These are phyloP conservation scores for Pseudonitzschia delicatissima DNA, from an alignment of 108 stramenopile species.

Conservation along the genomic window DNA sequence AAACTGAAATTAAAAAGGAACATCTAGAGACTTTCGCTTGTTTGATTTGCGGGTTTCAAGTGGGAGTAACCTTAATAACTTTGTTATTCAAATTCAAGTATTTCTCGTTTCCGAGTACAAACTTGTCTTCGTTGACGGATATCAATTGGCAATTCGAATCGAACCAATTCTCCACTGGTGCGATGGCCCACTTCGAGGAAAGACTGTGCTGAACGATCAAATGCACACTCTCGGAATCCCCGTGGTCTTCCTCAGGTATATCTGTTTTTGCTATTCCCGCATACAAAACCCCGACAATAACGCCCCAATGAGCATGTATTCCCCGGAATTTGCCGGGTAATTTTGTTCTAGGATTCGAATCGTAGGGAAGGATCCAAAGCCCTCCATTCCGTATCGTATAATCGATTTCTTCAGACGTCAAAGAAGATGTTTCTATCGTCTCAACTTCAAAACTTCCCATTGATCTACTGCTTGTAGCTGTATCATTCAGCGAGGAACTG, in stretches of 20 bases:
- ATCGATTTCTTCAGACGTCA: background rate
- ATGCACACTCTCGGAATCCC: background rate
- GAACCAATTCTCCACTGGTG: constrained; percentile 18
- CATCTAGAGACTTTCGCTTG: too few relatives aligned
- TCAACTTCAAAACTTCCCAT: constrained; percentile 23
- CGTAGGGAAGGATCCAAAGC: constrained; percentile 37
- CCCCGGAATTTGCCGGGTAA: constrained; percentile 20
- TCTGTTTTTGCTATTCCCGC: background rate
- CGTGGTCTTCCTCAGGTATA: background rate
- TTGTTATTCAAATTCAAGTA: constrained; percentile 19
- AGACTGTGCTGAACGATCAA: constrained; percentile 34
- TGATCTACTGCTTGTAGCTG: background rate
- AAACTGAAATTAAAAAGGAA: too few relatives aligned
- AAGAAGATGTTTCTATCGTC: background rate
- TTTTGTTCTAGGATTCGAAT: constrained; percentile 30
- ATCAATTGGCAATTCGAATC: constrained; percentile 25
- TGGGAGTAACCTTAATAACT: constrained; percentile 4
- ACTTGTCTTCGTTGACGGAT: constrained; percentile 25
- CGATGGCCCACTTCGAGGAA: constrained; percentile 30
- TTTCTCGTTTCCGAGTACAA: background rate
- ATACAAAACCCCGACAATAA: constrained; percentile 29
- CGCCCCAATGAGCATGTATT: constrained; percentile 33
- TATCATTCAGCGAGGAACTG: background rate
- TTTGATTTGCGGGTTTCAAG: background rate
- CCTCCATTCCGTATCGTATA: constrained; percentile 7